Evolutionary conservation across 2,329 filamentous ascomycete genomes (phyloP).

Genomic region (Fusarium paranaense): DNA sequence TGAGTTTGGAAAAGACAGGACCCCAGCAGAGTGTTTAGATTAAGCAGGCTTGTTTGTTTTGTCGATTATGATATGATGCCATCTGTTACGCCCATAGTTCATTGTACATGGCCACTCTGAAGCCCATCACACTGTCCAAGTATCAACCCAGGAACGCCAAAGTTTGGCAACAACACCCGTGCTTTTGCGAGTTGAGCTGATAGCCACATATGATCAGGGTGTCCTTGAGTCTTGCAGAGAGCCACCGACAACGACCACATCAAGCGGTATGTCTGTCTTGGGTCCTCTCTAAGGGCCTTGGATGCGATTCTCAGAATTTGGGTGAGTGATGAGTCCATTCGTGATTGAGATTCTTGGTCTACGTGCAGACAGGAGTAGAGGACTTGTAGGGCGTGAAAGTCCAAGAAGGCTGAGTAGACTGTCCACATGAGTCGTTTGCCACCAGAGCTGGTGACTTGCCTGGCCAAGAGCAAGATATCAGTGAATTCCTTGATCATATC

Average conservation of each 20-base stretch:
- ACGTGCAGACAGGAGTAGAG: constrained; percentile 13
- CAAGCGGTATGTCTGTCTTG: constrained; percentile 34
- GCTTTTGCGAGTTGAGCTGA: constrained; percentile 23
- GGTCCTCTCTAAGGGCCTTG: constrained; percentile 30
- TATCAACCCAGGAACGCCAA: constrained; percentile 27
- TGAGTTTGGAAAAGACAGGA: constrained; percentile 4
- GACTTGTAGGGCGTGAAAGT: constrained; percentile 34
- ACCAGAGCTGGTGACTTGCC: not conserved
- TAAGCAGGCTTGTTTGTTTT: not conserved
- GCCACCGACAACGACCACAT: constrained; percentile 41
- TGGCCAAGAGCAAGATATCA: constrained; percentile 28
- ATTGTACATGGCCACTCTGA: not conserved
- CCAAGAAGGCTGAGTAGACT: constrained; percentile 31
- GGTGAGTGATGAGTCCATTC: not conserved
- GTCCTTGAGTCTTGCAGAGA: constrained; percentile 7
- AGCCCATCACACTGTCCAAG: constrained; percentile 18
- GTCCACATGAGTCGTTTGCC: constrained; percentile 42
- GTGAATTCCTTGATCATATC: constrained; percentile 29
- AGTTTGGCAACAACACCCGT: constrained; percentile 25
- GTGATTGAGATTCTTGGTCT: not conserved
- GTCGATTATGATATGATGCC: not conserved
- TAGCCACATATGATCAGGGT: constrained; percentile 23
- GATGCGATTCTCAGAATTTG: constrained; percentile 30
- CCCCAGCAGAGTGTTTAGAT: not conserved
- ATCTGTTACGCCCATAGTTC: not conserved